Percentiles rank a stretch among this genome's conserved stretches.
These are phyloP conservation scores for Mucor circinelloides DNA, from an alignment of 371 early-diverging fungal species.

Conservation along the genomic window DNA sequence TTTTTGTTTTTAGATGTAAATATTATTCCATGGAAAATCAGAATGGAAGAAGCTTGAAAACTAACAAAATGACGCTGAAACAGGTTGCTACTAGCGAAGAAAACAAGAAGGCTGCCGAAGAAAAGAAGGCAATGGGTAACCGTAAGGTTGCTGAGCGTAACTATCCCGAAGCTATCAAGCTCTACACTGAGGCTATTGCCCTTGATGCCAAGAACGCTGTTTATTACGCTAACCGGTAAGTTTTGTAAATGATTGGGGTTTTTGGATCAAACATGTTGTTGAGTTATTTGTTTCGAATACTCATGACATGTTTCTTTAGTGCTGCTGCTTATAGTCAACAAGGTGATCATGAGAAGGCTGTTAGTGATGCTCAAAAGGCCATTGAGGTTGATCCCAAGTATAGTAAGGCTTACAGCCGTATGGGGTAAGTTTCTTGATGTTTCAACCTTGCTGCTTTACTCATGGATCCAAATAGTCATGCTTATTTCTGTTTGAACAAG, in stretches of 20 bases:
- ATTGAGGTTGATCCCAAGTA: conserved; percentile 86
- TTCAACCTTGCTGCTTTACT: background rate
- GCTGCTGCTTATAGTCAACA: conserved; percentile 94
- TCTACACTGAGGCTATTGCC: conserved; percentile 91
- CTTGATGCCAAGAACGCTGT: conserved; percentile 85
- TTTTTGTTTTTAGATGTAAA: conserved; percentile 15
- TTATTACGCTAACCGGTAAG: conserved; percentile 92
- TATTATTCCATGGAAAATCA: background rate
- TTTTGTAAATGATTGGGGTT: background rate
- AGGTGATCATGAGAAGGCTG: conserved; percentile 85
- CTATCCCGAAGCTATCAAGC: conserved; percentile 82
- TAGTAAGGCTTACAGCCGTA: conserved; percentile 91
- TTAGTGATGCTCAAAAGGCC: conserved; percentile 85
- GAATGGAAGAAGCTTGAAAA: background rate
- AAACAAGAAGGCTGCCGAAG: conserved; percentile 82
- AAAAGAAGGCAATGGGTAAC: conserved; percentile 85
- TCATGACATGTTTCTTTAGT: conserved; percentile 40
- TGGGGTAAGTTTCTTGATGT: conserved; percentile 66
- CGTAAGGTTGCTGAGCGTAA: conserved; percentile 80
- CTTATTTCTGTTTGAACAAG: conserved; percentile 84
- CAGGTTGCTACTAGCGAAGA: conserved; percentile 44
- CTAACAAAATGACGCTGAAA: background rate
- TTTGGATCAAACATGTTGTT: background rate
- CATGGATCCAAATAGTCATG: conserved; percentile 61
- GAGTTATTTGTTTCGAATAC: background rate